phyloP scores from a whole-genome alignment of 129 eudicot species.

The Cynara cardunculus region DNA sequence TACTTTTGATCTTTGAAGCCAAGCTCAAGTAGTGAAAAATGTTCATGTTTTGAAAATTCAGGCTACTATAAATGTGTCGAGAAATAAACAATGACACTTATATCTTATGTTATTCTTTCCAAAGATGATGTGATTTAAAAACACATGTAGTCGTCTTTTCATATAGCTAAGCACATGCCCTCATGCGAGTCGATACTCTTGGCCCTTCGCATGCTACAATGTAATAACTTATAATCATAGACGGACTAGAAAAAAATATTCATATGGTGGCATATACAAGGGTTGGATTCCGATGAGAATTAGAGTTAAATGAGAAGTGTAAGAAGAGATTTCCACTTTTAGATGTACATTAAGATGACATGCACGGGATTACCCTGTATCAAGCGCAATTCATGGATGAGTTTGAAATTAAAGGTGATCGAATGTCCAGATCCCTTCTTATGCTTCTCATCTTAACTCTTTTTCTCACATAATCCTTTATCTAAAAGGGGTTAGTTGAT shows the following conservation, averaged over 20 bases:
- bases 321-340: no score
- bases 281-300: no score
- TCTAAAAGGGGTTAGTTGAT: not conserved
- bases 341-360: no score
- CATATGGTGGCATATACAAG: not conserved
- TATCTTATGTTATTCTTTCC: not conserved
- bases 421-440: no score
- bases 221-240: not conserved
- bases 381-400: no score
- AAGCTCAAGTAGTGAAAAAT: not conserved
- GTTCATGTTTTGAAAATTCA: not conserved
- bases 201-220: not conserved
- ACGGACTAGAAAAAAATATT: not conserved
- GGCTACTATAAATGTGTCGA: not conserved
- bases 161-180: not conserved
- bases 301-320: no score
- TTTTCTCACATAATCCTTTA: no score
- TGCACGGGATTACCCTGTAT: no score
- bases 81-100: not conserved
- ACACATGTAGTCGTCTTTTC: not conserved
- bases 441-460: no score
- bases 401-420: no score
- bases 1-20: no score
- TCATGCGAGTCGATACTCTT: not conserved
- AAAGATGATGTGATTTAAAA: not conserved